Base-by-base conservation (phyloP, 768 basidiomycete genomes). In the Hirschioporus abietinus region DNA sequence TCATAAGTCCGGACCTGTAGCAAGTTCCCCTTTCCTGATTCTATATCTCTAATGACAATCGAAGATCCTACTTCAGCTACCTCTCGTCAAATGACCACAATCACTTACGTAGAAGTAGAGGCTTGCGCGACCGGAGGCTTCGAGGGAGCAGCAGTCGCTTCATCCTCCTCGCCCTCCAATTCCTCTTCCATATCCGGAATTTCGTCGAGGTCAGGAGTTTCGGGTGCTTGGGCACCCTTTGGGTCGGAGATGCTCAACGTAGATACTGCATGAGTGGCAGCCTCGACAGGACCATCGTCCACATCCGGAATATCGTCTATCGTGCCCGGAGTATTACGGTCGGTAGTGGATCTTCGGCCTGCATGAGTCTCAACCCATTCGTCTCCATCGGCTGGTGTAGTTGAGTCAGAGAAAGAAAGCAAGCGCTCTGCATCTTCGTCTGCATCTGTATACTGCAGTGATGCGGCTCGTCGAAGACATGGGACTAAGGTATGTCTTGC, bases 291-390 rank as follows among this genome's bases (percentile, higher is more conserved):
- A 36, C 79, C 79, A 30, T 83, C 89, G 71, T 94, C 94, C 30
- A 91, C 80, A 78, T 95, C 94, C 20, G 93, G 93, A 72, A 96
- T 96, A 72, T 95, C 94, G 66, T 88, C 87, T 72, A 95, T 93
- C 64, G 78, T 80, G 10, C 86, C 86, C 26, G 87, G 82, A 68
- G 89, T 87, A 12, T 80, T 80, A 1, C 82, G 82, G 69, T 88
- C 86, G 63, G 78, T 67, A 24, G 81, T 78, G 18, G 81, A 25
- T 71, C 84, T 84, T 70, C 92, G 86, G 3, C 92, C 91, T 0
- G 95, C 90, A 74, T 99, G 97, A 12, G 97, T 99, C 76, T 98
- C 95, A 23, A 99, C 97, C 97, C 97, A 99, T 71, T 99, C 96
- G 34, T 76, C 78, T 6, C 81, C 83, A 8, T 82, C 79, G 5